Evolutionary conservation across 768 basidiomycete species (phyloP).

Genomic region (Epithele typhae): DNA sequence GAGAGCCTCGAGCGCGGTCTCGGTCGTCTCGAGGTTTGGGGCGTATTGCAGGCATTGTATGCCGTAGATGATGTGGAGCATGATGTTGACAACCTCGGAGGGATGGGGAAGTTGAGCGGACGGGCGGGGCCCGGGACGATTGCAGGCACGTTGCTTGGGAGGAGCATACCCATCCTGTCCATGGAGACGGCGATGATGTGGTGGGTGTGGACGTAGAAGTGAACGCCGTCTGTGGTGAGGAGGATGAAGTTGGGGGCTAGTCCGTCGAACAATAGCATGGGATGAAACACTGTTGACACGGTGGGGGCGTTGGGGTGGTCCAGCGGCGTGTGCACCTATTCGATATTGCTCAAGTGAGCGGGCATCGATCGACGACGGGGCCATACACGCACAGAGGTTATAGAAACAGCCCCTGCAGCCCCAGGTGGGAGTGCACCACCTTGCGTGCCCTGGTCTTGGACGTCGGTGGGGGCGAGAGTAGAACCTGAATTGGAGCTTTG

Average conservation of each 20-base stretch:
- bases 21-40: constrained; percentile 24
- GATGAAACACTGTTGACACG: constrained; percentile 79
- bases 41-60: constrained; percentile 23
- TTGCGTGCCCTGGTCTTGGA: background rate
- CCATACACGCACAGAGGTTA: constrained; percentile 6
- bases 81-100: constrained; percentile 27
- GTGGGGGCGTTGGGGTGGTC: constrained; percentile 29
- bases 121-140: background rate
- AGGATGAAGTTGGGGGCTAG: constrained; percentile 56
- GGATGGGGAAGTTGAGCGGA: constrained; percentile 21
- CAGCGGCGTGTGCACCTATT: constrained; percentile 2
- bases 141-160: constrained; percentile 22
- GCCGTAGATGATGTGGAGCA: constrained; percentile 31
- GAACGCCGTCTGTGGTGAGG: constrained; percentile 68
- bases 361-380: no score
- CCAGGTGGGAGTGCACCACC: background rate
- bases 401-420: background rate
- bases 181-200: constrained; percentile 52
- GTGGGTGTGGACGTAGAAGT: constrained; percentile 74
- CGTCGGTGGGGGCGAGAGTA: background rate
- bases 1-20: constrained; percentile 22
- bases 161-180: constrained; percentile 56
- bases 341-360: no score
- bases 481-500: no score
- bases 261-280: constrained; percentile 49